These are phyloP conservation scores for Fistulina hepatica DNA, from an alignment of 1,284 basidiomycete species.

Conservation along the genomic window DNA sequence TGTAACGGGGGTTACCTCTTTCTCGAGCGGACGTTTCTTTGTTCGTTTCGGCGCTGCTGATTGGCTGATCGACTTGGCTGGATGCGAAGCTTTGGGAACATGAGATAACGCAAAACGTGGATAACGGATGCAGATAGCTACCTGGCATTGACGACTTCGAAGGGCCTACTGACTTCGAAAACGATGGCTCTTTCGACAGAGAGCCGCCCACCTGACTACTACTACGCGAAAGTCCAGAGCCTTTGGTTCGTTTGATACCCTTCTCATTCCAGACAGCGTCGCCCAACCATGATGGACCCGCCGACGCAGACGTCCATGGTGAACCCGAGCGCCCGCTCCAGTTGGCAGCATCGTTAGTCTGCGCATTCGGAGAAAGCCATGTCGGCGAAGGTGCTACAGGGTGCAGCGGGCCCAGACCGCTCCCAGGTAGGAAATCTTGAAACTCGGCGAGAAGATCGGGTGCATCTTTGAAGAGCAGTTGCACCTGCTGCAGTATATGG, in stretches of 20 bases:
- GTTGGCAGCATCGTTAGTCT: not conserved
- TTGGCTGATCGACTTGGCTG: slow-evolving; percentile 37
- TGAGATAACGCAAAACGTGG: no score
- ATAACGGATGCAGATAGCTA: no score
- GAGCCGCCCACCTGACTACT: no score
- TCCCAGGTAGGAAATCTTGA: slow-evolving; percentile 90
- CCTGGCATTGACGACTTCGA: no score
- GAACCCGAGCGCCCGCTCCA: not conserved
- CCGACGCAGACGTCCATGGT: no score
- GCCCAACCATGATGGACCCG: no score
- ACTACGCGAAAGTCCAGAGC: no score
- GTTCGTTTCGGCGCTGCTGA: slow-evolving; percentile 28
- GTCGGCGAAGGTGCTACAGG: slow-evolving; percentile 35
- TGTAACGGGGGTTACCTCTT: slow-evolving; percentile 48
- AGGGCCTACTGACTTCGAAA: no score
- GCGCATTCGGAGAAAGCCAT: not conserved
- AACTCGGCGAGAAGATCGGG: slow-evolving; percentile 93
- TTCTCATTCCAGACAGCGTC: no score
- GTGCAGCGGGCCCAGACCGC: slow-evolving; percentile 29
- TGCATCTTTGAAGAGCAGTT: slow-evolving; percentile 84
- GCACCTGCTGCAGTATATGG: slow-evolving; percentile 90
- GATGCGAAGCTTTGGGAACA: no score
- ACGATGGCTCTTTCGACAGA: no score
- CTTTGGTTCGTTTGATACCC: no score
- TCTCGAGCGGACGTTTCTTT: slow-evolving; percentile 51